These are phyloP conservation scores for Pythium dissimile DNA, from an alignment of 352 stramenopile genomes.

Conservation along the genomic window DNA sequence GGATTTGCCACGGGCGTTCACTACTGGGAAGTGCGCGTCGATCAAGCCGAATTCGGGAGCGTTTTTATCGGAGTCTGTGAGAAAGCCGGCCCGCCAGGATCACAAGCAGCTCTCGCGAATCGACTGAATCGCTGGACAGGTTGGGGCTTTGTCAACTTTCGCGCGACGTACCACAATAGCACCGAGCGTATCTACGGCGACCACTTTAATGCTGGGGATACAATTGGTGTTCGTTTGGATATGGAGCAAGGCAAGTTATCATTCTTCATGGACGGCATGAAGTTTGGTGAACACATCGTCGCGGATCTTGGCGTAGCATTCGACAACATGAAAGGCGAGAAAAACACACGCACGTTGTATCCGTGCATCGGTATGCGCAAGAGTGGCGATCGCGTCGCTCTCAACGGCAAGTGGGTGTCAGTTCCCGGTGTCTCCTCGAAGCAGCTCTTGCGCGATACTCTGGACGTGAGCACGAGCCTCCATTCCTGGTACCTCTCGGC, in stretches of 20 bases:
- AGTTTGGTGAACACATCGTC: conserved; percentile 99
- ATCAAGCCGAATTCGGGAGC: conserved; percentile 97
- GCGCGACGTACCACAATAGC: conserved; percentile 92
- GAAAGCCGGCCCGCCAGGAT: conserved; percentile 75
- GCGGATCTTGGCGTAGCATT: conserved; percentile 97
- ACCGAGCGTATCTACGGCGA: conserved; percentile 89
- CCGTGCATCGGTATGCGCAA: conserved; percentile 96
- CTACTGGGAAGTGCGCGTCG: conserved; percentile 98
- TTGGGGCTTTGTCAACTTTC: conserved; percentile 98
- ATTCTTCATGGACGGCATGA: conserved; percentile 99
- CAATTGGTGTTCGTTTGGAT: conserved; percentile 98
- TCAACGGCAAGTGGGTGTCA: conserved; percentile 94
- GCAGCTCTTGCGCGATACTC: conserved; percentile 76
- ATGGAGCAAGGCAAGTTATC: conserved; percentile 97
- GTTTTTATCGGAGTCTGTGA: conserved; percentile 97
- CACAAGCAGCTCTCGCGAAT: conserved; percentile 70
- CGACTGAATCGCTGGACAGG: conserved; percentile 88
- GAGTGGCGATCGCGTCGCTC: conserved; percentile 92
- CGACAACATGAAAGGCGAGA: conserved; percentile 89
- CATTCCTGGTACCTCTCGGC: conserved; percentile 76
- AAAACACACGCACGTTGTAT: conserved; percentile 89
- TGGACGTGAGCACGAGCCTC: conserved; percentile 89
- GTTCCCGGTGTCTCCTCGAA: conserved; percentile 71
- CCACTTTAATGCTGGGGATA: conserved; percentile 94
- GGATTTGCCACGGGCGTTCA: conserved; percentile 91